Base-by-base conservation (phyloP, 1,139 yeast species). In the Candida sanyaensis region DNA sequence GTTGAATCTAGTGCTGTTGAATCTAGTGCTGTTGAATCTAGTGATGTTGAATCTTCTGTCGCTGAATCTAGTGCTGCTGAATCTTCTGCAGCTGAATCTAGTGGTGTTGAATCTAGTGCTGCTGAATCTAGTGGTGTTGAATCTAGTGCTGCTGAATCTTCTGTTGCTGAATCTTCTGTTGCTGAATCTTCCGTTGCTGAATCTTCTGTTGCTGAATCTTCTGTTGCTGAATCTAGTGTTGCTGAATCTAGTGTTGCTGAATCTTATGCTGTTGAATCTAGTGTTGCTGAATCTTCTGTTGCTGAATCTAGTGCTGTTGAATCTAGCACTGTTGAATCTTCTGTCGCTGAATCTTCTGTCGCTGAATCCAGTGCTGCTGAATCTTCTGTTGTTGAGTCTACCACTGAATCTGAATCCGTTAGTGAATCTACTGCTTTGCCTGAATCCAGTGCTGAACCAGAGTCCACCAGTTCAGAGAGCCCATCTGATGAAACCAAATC, bases 71-170 rank as follows among this genome's bases (percentile, higher is more conserved):
- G 34, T 12, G 44, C 53, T 45, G 31, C 60, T 41, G 45, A 46
- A 43, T 32, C 54, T 13, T 10, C 30, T 24, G 28, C 59, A 32
- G 47, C 51, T 38, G 64, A 60, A 33, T 75, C 74, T 60, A 52
- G 59, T 44, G 49, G 53, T 24, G 59, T 61, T 7, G 8, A 17
- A 9, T 34, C 45, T 7, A 6, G 5, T 26, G 28, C 28, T 26
- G 3, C 28, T 24, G 39, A 34, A 21, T 26, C 46, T 9, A 62
- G 54, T 50, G 64, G 61, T 32, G 65, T 70, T n/a, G 71, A 64
- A 50, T 75, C 76, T n/a, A 46, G 60, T 10, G 75, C 70, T 26
- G 66, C 75, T 21, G n/a, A 32, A 26, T 17, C 21, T 17, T 17
- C 21, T 17, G 21, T 17, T 17, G 3, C 21, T 17, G 21, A 2